Percentiles rank a stretch among this genome's conserved stretches.
Evolutionary conservation across 257 asterid genomes (phyloP).

Genomic region (Jacaranda mimosifolia): DNA sequence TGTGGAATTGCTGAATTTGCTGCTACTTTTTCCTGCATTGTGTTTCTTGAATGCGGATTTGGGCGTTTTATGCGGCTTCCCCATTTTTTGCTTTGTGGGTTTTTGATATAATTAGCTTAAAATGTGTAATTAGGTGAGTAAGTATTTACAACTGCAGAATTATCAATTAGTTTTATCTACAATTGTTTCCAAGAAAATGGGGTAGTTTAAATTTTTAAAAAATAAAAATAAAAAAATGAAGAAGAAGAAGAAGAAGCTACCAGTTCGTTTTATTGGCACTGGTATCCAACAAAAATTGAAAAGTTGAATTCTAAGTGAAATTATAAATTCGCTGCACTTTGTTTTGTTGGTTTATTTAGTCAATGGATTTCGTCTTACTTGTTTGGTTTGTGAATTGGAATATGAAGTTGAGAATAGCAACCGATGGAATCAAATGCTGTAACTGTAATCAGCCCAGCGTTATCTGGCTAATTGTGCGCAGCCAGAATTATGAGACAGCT

Average conservation of each 20-base stretch:
- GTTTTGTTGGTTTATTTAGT: slow-evolving; percentile 9
- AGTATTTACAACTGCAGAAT: slow-evolving; percentile 12
- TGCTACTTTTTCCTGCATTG: neutral
- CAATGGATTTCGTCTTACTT: neutral
- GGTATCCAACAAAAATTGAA: neutral
- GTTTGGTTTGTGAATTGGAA: slow-evolving; percentile 11
- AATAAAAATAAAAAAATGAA: no score
- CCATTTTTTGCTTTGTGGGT: neutral
- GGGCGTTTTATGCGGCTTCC: slow-evolving; percentile 23
- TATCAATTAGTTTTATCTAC: neutral
- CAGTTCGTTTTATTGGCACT: neutral
- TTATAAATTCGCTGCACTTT: neutral
- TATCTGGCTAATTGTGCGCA: neutral
- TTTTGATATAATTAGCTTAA: slow-evolving; percentile 15
- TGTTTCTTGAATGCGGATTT: neutral
- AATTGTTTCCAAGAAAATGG: neutral
- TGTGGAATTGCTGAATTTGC: slow-evolving; percentile 19
- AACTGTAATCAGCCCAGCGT: neutral
- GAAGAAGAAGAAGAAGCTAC: neutral
- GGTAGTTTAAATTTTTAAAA: no score
- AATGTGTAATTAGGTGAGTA: neutral
- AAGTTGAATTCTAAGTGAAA: neutral
- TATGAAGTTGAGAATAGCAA: slow-evolving; percentile 4
- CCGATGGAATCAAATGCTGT: neutral
- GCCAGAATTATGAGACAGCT: slow-evolving; percentile 12